Conservation (phyloP, 169 alveolate genomes). For the Plasmodium malariae region DNA sequence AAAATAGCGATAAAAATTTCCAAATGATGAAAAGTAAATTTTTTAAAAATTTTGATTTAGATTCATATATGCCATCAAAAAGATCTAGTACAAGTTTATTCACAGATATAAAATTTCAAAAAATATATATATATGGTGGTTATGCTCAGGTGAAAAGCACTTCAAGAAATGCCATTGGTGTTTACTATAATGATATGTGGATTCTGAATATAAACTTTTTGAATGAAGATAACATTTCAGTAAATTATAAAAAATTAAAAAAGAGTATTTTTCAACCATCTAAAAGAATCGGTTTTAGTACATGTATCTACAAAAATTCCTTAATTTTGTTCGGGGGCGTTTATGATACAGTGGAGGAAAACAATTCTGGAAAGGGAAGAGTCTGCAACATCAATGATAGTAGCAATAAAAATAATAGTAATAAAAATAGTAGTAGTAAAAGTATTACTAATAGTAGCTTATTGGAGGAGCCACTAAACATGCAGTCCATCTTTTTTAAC, state of each 20-base stretch:
- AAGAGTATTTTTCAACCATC: slow-evolving; percentile 82
- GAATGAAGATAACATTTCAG: slow-evolving; percentile 74
- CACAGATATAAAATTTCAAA: slow-evolving; percentile 76
- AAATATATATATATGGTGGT: slow-evolving; percentile 91
- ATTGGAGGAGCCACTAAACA: slow-evolving; percentile 81
- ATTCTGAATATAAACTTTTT: slow-evolving; percentile 87
- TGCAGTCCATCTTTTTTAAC: slow-evolving; percentile 84
- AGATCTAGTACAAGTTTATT: slow-evolving; percentile 53
- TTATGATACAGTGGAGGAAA: slow-evolving; percentile 88
- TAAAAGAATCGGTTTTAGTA: slow-evolving; percentile 85
- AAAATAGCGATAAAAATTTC: slow-evolving; percentile 21
- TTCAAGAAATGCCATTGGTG: slow-evolving; percentile 87
- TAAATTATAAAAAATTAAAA: slow-evolving; percentile 79
- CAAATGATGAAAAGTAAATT: slow-evolving; percentile 43
- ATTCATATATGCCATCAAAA: slow-evolving; percentile 62
- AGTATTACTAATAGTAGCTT: slow-evolving; percentile 63
- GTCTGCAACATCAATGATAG: too few species aligned
- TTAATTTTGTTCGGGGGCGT: slow-evolving; percentile 92
- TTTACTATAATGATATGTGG: slow-evolving; percentile 89
- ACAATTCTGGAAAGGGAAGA: slow-evolving; percentile 38
- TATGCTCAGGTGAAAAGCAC: slow-evolving; percentile 89
- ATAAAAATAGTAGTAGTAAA: too few species aligned
- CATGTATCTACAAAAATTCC: slow-evolving; percentile 81
- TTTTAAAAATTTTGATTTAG: slow-evolving; percentile 64
- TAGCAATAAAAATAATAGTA: slow-evolving; percentile 24